Conservation (phyloP, 305 asterid species). For the Solanum hybrid region DNA sequence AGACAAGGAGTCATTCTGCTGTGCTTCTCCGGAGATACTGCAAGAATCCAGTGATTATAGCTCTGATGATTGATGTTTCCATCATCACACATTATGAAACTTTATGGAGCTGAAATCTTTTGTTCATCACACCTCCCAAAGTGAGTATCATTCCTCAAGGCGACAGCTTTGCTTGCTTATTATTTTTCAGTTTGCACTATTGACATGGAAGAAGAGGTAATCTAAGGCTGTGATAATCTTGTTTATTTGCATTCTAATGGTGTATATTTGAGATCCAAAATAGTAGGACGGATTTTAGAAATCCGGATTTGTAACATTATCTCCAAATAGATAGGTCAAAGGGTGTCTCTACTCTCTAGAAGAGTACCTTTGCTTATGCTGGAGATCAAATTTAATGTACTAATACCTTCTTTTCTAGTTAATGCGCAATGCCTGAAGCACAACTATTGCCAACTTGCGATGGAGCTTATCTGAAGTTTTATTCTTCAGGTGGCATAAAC, state of each 20-base stretch:
- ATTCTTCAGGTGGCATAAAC: not conserved
- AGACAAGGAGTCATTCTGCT: slow-evolving; percentile 84
- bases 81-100: not conserved
- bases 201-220: slow-evolving; percentile 1
- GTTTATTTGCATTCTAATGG: not conserved
- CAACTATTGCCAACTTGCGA: not conserved
- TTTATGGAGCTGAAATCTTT: not conserved
- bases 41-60: slow-evolving; percentile 87
- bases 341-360: not conserved
- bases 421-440: not conserved
- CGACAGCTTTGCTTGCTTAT: not conserved
- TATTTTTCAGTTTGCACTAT: not conserved
- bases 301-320: not conserved
- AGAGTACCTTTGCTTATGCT: not conserved
- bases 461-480: not conserved
- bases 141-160: not conserved
- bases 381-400: not conserved
- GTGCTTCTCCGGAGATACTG: slow-evolving; percentile 73
- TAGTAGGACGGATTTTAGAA: not conserved
- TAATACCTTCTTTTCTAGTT: not conserved
- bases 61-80: slow-evolving; percentile 50
- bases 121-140: not conserved
- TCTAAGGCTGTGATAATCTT: not conserved
- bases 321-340: not conserved
- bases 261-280: not conserved